These are phyloP conservation scores for Nectriaceae sp. DNA, from an alignment of 2,329 filamentous ascomycete species.

Conservation along the genomic window DNA sequence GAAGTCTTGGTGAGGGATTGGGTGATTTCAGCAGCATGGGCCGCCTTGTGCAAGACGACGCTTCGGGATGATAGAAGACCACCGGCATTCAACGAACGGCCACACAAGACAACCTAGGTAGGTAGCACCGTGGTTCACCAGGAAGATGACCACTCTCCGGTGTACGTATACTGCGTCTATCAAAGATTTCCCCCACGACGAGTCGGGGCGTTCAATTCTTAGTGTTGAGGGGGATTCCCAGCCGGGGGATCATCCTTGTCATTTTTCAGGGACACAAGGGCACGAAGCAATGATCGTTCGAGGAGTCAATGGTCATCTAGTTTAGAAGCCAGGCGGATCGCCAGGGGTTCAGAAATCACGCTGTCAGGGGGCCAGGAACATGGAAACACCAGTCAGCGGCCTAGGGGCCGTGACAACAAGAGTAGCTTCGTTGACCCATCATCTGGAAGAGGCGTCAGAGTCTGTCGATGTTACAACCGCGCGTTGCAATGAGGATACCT, in stretches of 20 bases:
- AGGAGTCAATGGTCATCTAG: constrained; percentile 7
- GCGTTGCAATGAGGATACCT: no score
- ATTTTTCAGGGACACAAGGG: constrained; percentile 4
- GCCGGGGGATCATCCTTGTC: constrained; percentile 13
- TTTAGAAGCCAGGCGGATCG: not conserved
- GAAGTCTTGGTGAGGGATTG: not conserved
- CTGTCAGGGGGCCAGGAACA: constrained; percentile 13
- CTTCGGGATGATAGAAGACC: constrained; percentile 12
- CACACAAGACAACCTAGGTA: not conserved
- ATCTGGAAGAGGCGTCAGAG: no score
- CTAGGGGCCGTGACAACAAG: no score
- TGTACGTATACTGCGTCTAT: constrained; percentile 6
- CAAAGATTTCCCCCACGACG: constrained; percentile 5
- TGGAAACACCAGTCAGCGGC: no score
- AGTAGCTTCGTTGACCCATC: no score
- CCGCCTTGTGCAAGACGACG: constrained; percentile 2
- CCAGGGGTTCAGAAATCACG: constrained; percentile 3
- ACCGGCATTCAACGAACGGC: not conserved
- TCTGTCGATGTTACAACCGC: no score
- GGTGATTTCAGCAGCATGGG: constrained; percentile 3
- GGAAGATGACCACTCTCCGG: not conserved
- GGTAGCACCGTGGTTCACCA: not conserved
- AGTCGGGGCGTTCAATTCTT: not conserved
- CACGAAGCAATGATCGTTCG: constrained; percentile 9
- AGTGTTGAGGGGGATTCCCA: constrained; percentile 2